These are phyloP conservation scores for Bimuria novae-zelandiae DNA, from an alignment of 2,329 filamentous ascomycete genomes.

Conservation along the genomic window DNA sequence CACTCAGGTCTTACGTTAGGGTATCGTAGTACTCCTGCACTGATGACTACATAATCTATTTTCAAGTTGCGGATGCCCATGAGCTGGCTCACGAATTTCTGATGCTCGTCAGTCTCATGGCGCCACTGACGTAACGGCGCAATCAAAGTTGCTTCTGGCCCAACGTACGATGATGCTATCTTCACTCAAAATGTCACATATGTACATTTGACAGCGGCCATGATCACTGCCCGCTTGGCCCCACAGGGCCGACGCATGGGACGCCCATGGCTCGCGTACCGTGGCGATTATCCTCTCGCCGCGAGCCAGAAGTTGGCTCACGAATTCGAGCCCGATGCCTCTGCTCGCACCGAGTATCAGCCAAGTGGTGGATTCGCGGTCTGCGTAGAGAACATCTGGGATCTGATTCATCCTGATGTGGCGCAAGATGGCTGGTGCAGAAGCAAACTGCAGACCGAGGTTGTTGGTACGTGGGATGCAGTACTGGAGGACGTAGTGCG, in stretches of 20 bases:
- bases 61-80: conserved; percentile 47
- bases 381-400: conserved; percentile 48
- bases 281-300: conserved; percentile 58
- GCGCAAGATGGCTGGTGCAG: conserved; percentile 8
- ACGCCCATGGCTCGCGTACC: conserved; percentile 50
- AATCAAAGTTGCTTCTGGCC: not conserved
- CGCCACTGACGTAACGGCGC: not conserved
- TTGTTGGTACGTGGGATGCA: not conserved
- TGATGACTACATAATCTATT: conserved; percentile 61
- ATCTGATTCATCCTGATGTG: conserved; percentile 47
- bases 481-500: not conserved
- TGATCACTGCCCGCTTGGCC: conserved; percentile 49
- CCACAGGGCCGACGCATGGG: conserved; percentile 49
- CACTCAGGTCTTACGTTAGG: conserved; percentile 54
- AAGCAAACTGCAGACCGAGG: conserved; percentile 10
- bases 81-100: conserved; percentile 52
- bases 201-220: conserved; percentile 54
- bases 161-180: conserved; percentile 54
- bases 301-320: conserved; percentile 53
- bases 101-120: conserved; percentile 15
- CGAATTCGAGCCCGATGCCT: conserved; percentile 59
- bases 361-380: conserved; percentile 51
- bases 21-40: conserved; percentile 61
- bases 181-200: conserved; percentile 60
- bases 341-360: conserved; percentile 53